phyloP scores from a whole-genome alignment of 2,329 filamentous ascomycete species.

The Ascochyta lentis region DNA sequence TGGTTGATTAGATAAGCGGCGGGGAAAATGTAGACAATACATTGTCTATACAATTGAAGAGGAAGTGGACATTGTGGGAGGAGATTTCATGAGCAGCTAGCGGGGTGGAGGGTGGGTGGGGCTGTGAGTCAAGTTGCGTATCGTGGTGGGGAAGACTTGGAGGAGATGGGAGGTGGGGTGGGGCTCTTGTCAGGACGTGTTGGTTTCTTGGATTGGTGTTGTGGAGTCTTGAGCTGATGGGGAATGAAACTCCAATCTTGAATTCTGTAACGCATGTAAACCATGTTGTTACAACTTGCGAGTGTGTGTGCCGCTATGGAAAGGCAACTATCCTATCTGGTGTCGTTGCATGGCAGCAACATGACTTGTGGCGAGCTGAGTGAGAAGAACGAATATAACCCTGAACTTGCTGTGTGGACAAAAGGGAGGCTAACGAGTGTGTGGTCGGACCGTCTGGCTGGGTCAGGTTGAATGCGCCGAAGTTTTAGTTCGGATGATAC shows the following conservation, averaged over 20 bases:
- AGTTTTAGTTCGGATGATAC: slow-evolving; percentile 1
- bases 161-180: too few species aligned
- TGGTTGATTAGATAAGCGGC: slow-evolving; percentile 15
- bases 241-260: not conserved
- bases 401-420: too few species aligned
- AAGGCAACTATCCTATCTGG: not conserved
- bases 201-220: too few species aligned
- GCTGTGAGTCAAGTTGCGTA: too few species aligned
- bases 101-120: not conserved
- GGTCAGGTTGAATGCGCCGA: slow-evolving; percentile 1
- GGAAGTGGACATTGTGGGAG: not conserved
- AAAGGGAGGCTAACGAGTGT: too few species aligned
- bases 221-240: too few species aligned
- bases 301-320: too few species aligned
- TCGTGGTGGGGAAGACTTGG: too few species aligned
- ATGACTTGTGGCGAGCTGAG: not conserved
- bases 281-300: not conserved
- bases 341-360: not conserved
- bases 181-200: too few species aligned
- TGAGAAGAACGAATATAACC: not conserved
- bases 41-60: not conserved
- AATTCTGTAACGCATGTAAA: too few species aligned
- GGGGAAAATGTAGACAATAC: not conserved
- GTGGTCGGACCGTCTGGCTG: not conserved
- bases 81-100: not conserved